These are phyloP conservation scores for Eucalyptus victrix DNA, from an alignment of 345 rosid genomes.

Conservation along the genomic window DNA sequence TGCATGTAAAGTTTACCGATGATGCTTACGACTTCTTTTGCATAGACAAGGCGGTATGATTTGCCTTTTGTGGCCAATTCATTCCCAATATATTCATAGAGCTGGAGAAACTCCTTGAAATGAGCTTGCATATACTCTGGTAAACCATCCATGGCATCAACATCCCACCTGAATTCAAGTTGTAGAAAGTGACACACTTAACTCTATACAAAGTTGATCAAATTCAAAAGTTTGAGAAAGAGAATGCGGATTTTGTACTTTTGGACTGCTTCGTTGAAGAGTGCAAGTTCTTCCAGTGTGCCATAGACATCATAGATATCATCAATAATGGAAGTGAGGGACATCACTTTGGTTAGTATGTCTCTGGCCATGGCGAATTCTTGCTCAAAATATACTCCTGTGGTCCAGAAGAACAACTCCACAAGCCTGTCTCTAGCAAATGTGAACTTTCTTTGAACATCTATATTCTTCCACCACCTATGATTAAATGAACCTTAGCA, in stretches of 20 bases:
- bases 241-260: background rate
- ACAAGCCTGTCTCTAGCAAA: too few relatives aligned
- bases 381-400: too few relatives aligned
- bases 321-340: background rate
- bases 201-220: background rate
- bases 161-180: background rate
- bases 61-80: background rate
- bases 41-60: background rate
- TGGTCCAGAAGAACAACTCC: too few relatives aligned
- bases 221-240: background rate
- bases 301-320: background rate
- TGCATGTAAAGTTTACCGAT: background rate
- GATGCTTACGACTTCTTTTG: background rate
- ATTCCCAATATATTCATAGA: background rate
- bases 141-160: background rate
- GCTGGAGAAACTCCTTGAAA: background rate
- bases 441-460: too few relatives aligned
- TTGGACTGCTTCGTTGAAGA: background rate
- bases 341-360: background rate
- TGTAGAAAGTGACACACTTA: background rate
- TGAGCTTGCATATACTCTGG: background rate
- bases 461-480: too few relatives aligned
- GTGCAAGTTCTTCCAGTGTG: background rate
- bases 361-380: background rate
- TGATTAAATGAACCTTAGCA: too few relatives aligned